Evolutionary conservation across 2,329 filamentous ascomycete genomes (phyloP), one percentile per base, ranked within the genome.

Genomic region (Aspergillus sp.): DNA sequence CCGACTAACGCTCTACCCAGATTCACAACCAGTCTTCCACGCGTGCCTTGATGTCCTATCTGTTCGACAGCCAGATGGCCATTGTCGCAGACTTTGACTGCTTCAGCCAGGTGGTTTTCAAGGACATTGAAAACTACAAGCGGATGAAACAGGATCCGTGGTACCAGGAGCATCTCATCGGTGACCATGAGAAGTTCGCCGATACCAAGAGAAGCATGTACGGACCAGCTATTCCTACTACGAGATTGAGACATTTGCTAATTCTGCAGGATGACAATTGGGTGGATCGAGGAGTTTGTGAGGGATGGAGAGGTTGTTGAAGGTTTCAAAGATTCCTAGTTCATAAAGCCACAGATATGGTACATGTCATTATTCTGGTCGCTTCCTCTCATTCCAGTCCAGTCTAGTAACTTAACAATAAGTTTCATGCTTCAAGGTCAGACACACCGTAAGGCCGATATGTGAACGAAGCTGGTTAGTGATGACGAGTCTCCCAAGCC

Each of bases 71-170:
- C 0, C 79, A 82, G 57, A 77, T 83, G 72, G 56, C 61, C 11
- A 79, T 81, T 50, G 7, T 81, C 4, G 78, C 79, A 3, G 76
- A 80, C 58, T 82, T 73, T 58, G 80, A 82, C 64, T 81, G 77
- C 62, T 80, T 82, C 61, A 79, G 76, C 44, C 79, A 82, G 63
- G 76, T 80, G 0, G 70, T 81, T 0, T 82, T 82, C 62, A 57
- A 74, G 56, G 66, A 58, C 44, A 51, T 82, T 1, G 76, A 81
- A 3, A 71, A 79, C 57, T 83, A 79, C 66, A 77, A 77, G 64
- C 62, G 66, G 6, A 79, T 83, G 73, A 81, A 81, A 62, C 50
- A 76, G 19, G 81, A 83, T 64, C 77, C 79, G 2, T 81, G 69
- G 68, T 83, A 80, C 62, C 77, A 78, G 66, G 62, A 79, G 59